Evolutionary conservation across 2,329 filamentous ascomycete species (phyloP).

Genomic region (Trichoderma harzianum): DNA sequence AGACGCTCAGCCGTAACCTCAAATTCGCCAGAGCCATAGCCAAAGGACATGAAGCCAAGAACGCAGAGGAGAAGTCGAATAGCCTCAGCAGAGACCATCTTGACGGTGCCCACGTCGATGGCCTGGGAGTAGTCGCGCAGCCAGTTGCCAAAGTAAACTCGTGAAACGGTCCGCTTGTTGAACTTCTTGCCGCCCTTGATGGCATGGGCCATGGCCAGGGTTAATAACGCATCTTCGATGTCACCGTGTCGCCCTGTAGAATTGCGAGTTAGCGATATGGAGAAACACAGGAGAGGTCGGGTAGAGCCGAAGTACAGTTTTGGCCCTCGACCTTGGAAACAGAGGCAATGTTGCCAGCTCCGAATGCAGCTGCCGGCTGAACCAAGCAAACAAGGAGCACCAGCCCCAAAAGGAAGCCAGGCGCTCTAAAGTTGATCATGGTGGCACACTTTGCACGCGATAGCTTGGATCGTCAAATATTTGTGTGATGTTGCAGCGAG

Average conservation of each 20-base stretch:
- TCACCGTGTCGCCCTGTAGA: slow-evolving; percentile 74
- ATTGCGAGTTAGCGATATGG: not conserved
- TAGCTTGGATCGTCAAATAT: not conserved
- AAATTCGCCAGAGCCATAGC: slow-evolving; percentile 80
- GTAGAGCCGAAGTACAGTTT: slow-evolving; percentile 58
- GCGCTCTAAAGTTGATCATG: slow-evolving; percentile 50
- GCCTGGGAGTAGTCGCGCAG: slow-evolving; percentile 90
- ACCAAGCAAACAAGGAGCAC: slow-evolving; percentile 64
- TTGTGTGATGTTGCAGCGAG: not conserved
- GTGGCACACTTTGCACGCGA: not conserved
- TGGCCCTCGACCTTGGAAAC: slow-evolving; percentile 77
- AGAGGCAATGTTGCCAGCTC: slow-evolving; percentile 83
- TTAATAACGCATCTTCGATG: slow-evolving; percentile 86
- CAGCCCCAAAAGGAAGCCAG: slow-evolving; percentile 52
- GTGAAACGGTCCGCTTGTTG: slow-evolving; percentile 79
- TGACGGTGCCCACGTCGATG: slow-evolving; percentile 88
- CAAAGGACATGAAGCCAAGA: slow-evolving; percentile 84
- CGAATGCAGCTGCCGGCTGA: slow-evolving; percentile 71
- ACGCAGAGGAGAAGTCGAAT: slow-evolving; percentile 88
- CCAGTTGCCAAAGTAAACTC: slow-evolving; percentile 97
- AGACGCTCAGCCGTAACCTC: slow-evolving; percentile 79
- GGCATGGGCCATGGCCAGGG: slow-evolving; percentile 56
- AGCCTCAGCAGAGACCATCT: slow-evolving; percentile 84
- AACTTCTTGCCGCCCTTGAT: slow-evolving; percentile 70
- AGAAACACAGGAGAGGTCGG: not conserved